These are phyloP conservation scores for Russula griseocarnosa DNA, from an alignment of 768 basidiomycete species.

Conservation along the genomic window DNA sequence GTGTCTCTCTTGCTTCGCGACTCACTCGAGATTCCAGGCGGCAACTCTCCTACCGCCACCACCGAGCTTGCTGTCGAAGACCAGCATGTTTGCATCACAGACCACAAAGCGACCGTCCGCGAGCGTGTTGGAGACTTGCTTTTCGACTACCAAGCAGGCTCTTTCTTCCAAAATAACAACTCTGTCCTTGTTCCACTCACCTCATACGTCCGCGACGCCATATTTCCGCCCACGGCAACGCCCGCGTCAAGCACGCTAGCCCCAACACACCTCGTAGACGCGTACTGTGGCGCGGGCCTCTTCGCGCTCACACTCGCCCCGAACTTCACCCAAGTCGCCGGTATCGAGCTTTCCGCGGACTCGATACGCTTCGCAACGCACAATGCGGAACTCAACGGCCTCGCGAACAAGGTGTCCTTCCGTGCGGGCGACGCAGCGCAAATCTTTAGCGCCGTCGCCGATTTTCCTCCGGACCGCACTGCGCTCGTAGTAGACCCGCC, in stretches of 20 bases:
- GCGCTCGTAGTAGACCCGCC: conserved; percentile 87
- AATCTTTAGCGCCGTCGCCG: conserved; percentile 66
- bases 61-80: conserved; percentile 35
- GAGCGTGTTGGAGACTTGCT: conserved; percentile 76
- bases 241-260: conserved; percentile 13
- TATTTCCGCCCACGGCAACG: conserved; percentile 42
- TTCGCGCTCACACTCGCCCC: conserved; percentile 82
- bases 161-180: conserved; percentile 99
- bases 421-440: conserved; percentile 78
- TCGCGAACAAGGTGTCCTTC: conserved; percentile 59
- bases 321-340: conserved; percentile 70
- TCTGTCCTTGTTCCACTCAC: conserved; percentile 81
- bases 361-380: conserved; percentile 64
- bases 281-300: conserved; percentile 88
- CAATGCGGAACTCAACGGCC: conserved; percentile 62
- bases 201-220: conserved; percentile 73
- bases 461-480: conserved; percentile 63
- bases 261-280: conserved; percentile 88
- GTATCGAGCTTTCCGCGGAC: conserved; percentile 79
- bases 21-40: conserved; percentile 48
- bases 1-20: conserved; percentile 90
- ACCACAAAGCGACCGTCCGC: conserved; percentile 75
- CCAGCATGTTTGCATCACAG: conserved; percentile 75
- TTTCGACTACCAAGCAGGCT: conserved; percentile 82
- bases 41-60: conserved; percentile 28